Percentiles rank a stretch among this genome's conserved stretches.
phyloP scores from a whole-genome alignment of 148 eudicot genomes.

The Heliosperma pusillum region DNA sequence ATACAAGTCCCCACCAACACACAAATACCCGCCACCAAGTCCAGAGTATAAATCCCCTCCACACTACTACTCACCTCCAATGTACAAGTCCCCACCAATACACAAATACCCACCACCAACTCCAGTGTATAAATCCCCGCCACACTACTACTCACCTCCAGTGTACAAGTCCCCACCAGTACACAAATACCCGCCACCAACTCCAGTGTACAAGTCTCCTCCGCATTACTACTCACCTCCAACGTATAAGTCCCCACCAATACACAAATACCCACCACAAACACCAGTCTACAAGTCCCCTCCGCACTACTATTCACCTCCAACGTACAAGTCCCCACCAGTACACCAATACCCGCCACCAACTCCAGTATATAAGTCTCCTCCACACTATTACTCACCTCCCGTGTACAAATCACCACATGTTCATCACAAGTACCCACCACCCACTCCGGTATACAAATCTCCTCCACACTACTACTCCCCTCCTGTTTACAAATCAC shows the following conservation, averaged over 20 bases:
- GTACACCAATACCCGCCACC: background rate
- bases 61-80: background rate
- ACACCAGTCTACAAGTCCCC: slow-evolving; percentile 6
- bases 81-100: background rate
- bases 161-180: background rate
- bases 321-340: background rate
- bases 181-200: background rate
- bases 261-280: background rate
- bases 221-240: slow-evolving; percentile 10
- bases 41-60: background rate
- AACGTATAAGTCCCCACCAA: background rate
- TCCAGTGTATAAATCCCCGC: background rate
- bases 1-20: background rate
- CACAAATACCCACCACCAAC: slow-evolving; percentile 10
- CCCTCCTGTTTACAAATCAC: slow-evolving; percentile 8
- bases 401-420: background rate
- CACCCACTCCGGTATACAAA: background rate
- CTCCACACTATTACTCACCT: background rate
- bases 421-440: too few relatives aligned
- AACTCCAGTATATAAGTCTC: background rate
- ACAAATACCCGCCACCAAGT: background rate
- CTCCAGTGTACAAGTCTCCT: slow-evolving; percentile 14
- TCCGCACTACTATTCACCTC: slow-evolving; percentile 4
- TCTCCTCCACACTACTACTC: background rate
- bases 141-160: background rate